Base-by-base conservation (phyloP, 1,139 yeast genomes). In the Eremothecium cymbalariae region DNA sequence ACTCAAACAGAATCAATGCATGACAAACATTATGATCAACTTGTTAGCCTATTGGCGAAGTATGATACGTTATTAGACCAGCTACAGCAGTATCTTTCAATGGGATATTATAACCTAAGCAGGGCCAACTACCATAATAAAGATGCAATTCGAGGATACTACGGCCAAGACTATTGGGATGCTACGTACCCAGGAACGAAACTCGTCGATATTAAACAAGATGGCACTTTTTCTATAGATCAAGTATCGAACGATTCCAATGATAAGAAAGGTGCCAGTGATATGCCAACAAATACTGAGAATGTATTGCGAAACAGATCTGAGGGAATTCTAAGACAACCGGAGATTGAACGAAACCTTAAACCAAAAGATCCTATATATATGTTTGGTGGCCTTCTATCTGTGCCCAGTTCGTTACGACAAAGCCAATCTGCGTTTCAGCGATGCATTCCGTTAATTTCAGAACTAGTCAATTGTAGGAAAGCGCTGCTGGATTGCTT, bases 111-210 rank as follows among this genome's bases (percentile, higher is more conserved):
- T 23, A 44, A 48, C 28, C 39, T 56, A 9, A 45, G 53, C 15
- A 45, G 58, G 32, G 59, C 60, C 6, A 54, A 56, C 36, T 55
- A 47, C 36, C 48, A 51, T 33, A 54, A 53, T 30, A 54, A 53
- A 29, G 52, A 54, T 31, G 35, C 55, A 1, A 31, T 54, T 18
- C 36, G 57, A 24, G 57, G 55, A 4, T 40, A 48, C 13, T 55
- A 51, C 32, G 60, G 60, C 8, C 32, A 35, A 24, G 57, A 52
- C 32, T 53, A 55, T 30, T 55, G 56, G 52, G 57, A 54, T 39
- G 43, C 47, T 20, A 39, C 47, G 0, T 53, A 47, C 33, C 43
- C 33, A 14, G 59, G 60, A 5, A 43, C 45, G 21, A 26, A 44
- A 9, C 33, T 26, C 8, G 48, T 44, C 1, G 19, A 30, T 4